Evolutionary conservation across 2,329 filamentous ascomycete species (phyloP).

Genomic region (Fusarium sp.): DNA sequence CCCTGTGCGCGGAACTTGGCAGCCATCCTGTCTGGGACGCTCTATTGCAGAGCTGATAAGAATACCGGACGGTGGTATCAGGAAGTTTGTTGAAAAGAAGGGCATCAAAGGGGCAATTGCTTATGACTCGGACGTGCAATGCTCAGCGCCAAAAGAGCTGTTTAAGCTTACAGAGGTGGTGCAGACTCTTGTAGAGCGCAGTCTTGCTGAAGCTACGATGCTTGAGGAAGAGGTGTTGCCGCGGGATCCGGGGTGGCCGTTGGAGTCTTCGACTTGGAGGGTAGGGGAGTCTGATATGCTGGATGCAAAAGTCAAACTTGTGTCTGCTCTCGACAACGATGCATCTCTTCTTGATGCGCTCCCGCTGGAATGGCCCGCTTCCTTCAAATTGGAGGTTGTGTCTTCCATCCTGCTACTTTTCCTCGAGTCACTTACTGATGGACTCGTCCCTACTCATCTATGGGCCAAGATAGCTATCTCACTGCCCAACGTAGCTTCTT

Average conservation of each 20-base stretch:
- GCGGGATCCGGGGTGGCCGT: constrained; percentile 71
- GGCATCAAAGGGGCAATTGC: constrained; percentile 64
- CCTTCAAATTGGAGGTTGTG: constrained; percentile 80
- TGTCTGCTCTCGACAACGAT: constrained; percentile 82
- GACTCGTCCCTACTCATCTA: constrained; percentile 77
- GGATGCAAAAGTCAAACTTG: constrained; percentile 54
- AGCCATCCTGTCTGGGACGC: constrained; percentile 84
- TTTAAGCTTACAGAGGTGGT: constrained; percentile 90
- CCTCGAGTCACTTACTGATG: constrained; percentile 80
- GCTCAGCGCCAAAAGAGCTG: constrained; percentile 88
- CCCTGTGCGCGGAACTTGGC: constrained; percentile 82
- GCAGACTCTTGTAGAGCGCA: constrained; percentile 68
- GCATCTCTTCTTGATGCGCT: constrained; percentile 71
- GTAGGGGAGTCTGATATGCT: constrained; percentile 43
- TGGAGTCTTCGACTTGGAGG: constrained; percentile 60
- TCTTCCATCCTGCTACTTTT: constrained; percentile 80
- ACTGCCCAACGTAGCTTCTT: constrained; percentile 57
- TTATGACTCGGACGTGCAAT: constrained; percentile 71
- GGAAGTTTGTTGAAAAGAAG: constrained; percentile 61
- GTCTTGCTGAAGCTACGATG: constrained; percentile 72
- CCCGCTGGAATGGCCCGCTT: constrained; percentile 70
- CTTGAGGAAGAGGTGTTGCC: constrained; percentile 67
- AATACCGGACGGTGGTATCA: constrained; percentile 84
- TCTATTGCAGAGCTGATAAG: constrained; percentile 90
- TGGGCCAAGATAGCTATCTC: constrained; percentile 78